Evolutionary conservation across 2,329 filamentous ascomycete species (phyloP).

Genomic region (Fusarium sp.): DNA sequence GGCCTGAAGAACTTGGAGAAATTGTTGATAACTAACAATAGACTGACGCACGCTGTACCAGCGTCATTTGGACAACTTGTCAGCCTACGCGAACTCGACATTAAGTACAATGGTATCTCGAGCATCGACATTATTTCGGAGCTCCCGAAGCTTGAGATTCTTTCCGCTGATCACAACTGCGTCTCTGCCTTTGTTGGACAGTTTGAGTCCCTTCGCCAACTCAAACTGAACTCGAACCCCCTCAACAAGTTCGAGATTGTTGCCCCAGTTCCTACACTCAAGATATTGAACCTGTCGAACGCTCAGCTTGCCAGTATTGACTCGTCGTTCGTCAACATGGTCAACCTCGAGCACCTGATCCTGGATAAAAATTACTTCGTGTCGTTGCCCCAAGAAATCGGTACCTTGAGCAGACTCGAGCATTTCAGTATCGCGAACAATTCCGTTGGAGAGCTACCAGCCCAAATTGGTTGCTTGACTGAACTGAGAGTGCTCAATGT

Average conservation of each 20-base stretch:
- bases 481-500: conserved; percentile 89
- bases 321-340: conserved; percentile 85
- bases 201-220: conserved; percentile 83
- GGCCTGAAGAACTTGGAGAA: conserved; percentile 82
- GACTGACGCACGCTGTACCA: conserved; percentile 78
- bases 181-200: conserved; percentile 89
- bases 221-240: conserved; percentile 94
- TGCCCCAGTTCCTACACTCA: conserved; percentile 79
- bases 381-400: conserved; percentile 84
- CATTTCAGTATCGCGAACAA: conserved; percentile 96
- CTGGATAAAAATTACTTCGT: conserved; percentile 97
- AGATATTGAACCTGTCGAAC: conserved; percentile 86
- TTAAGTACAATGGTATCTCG: conserved; percentile 89
- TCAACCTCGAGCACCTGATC: conserved; percentile 85
- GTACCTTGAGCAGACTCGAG: conserved; percentile 82
- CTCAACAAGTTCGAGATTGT: conserved; percentile 91
- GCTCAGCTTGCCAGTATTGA: conserved; percentile 92
- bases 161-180: conserved; percentile 90
- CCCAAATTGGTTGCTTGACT: conserved; percentile 85
- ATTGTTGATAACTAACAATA: conserved; percentile 95
- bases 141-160: conserved; percentile 84
- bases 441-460: conserved; percentile 80
- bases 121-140: conserved; percentile 87
- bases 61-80: conserved; percentile 74
- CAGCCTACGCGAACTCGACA: conserved; percentile 88